Percentiles rank a stretch among this genome's conserved stretches.
Evolutionary conservation across 2,329 filamentous ascomycete species (phyloP).

Genomic region (Aschersonia sp.): DNA sequence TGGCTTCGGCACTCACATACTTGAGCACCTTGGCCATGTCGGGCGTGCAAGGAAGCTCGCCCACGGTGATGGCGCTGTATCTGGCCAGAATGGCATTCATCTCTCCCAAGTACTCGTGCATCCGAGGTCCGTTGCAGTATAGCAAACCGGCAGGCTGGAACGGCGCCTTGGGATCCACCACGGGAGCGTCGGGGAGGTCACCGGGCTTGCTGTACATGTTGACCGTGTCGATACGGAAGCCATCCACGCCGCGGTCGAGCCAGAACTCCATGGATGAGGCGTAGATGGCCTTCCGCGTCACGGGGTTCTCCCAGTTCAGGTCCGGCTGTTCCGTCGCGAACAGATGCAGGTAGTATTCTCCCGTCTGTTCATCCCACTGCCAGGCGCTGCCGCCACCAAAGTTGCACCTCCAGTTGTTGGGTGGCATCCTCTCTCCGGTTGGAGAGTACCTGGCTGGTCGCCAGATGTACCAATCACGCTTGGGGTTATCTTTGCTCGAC

Average conservation of each 20-base stretch:
- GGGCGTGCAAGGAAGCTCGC: constrained; percentile 51
- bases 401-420: constrained; percentile 60
- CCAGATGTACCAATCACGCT: constrained; percentile 57
- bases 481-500: constrained; percentile 44
- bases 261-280: constrained; percentile 63
- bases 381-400: constrained; percentile 48
- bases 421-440: constrained; percentile 49
- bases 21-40: constrained; percentile 40
- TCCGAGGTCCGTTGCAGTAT: constrained; percentile 53
- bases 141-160: constrained; percentile 40
- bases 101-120: constrained; percentile 54
- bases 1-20: constrained; percentile 43
- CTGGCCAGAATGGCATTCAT: constrained; percentile 46
- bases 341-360: constrained; percentile 64
- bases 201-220: constrained; percentile 56
- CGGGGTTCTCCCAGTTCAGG: constrained; percentile 69
- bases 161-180: constrained; percentile 28
- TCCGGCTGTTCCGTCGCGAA: constrained; percentile 69
- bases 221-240: constrained; percentile 63
- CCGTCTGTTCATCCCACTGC: constrained; percentile 58
- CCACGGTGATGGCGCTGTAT: constrained; percentile 57
- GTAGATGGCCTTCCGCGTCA: constrained; percentile 55
- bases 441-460: constrained; percentile 34
- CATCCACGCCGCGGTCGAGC: constrained; percentile 59
- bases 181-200: constrained; percentile 41